Evolutionary conservation across 2,329 filamentous ascomycete genomes (phyloP).

Genomic region (Talaromyces sp.): DNA sequence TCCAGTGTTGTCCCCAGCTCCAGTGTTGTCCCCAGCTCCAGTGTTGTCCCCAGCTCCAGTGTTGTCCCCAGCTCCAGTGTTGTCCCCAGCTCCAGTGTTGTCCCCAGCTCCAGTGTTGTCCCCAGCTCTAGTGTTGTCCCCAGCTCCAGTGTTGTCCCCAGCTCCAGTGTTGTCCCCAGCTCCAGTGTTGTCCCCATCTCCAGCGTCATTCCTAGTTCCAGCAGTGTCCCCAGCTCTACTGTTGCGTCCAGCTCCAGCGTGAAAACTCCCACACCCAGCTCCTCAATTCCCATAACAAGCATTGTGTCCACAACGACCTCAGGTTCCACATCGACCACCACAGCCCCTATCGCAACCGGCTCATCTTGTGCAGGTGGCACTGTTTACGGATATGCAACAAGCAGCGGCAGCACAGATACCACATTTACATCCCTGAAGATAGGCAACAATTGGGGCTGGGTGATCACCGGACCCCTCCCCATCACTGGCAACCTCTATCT

Average conservation of each 20-base stretch:
- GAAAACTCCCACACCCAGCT: background rate
- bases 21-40: background rate
- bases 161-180: background rate
- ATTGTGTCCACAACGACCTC: conserved; percentile 2
- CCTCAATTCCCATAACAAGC: background rate
- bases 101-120: background rate
- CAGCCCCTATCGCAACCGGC: conserved; percentile 24
- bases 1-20: background rate
- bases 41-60: background rate
- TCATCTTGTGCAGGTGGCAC: conserved; percentile 26
- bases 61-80: background rate
- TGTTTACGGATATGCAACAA: conserved; percentile 7
- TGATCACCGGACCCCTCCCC: background rate
- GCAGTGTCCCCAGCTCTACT: background rate
- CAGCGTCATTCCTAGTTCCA: background rate
- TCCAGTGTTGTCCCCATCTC: background rate
- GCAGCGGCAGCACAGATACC: conserved; percentile 66
- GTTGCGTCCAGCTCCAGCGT: background rate
- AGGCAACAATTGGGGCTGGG: conserved; percentile 3
- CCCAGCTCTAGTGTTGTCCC: background rate
- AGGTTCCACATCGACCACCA: conserved; percentile 13
- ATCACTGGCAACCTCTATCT: conserved; percentile 1
- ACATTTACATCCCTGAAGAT: conserved; percentile 48
- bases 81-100: background rate
- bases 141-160: background rate